Evolutionary conservation across 202 grass and related monocot species (phyloP), one percentile per base, ranked within the genome.

Genomic region (Hordeum pubiflorum): DNA sequence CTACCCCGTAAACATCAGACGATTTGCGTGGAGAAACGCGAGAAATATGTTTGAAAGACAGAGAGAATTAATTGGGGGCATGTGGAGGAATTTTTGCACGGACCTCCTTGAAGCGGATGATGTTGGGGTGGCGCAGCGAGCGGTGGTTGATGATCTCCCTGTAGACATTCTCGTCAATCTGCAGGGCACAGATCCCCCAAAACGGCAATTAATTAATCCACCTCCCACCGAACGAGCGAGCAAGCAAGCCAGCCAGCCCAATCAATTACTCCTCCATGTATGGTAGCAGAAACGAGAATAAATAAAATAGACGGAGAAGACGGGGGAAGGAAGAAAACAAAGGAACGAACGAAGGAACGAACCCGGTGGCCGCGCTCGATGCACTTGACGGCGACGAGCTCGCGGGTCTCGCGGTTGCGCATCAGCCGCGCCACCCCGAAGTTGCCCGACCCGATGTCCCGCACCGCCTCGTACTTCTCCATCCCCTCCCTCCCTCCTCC

Each of bases 331-430:
- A 34, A 31, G 22, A 21, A 6, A 12, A 60, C 1, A 67, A 6
- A 26, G 3, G 11, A 37, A 72, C 79, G 48, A 12, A 60, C 1
- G 61, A 6, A 26, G 3, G 11, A 37, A 72, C 79, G 48, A 77
- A 97, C 94, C 94, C 94, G 67, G 44, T 81, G 81, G 44, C 94
- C 94, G 60, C 94, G 91, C 74, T 91, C 81, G 87, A 97, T 94
- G 86, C 80, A 97, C 87, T 97, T 97, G 85, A 97, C 89, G 86
- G 94, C 94, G 74, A 97, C 94, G 86, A 97, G 94, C 79, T 97
- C 87, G 58, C 87, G 86, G 33, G 89, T 97, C 64, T 92, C 94
- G 78, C 89, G 93, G 86, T 87, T 86, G 65, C 94, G 85, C 94
- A 94, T 94, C 79, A 97, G 79, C 75, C 93, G 87, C 46, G 94